Percentiles rank a stretch among this genome's conserved stretches.
phyloP scores from a whole-genome alignment of 2,329 filamentous ascomycete species.

The Leptodontidium sp. region DNA sequence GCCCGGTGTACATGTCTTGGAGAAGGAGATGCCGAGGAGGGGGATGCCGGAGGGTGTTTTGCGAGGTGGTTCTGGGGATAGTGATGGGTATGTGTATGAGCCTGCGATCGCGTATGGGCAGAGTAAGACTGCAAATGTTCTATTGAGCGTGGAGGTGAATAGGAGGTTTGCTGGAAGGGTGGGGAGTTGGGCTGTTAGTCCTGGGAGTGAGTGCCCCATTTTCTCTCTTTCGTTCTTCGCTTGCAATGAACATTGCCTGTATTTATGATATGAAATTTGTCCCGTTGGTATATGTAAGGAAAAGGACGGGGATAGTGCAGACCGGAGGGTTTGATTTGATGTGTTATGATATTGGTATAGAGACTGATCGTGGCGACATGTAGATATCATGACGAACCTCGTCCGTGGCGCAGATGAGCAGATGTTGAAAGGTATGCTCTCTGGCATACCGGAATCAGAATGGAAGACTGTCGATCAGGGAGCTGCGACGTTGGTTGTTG shows the following conservation, averaged over 20 bases:
- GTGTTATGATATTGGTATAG: background rate
- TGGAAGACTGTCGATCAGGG: conserved; percentile 21
- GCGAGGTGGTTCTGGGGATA: conserved; percentile 19
- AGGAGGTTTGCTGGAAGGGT: conserved; percentile 18
- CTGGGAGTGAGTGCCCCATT: conserved; percentile 32
- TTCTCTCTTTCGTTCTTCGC: background rate
- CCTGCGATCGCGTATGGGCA: conserved; percentile 51
- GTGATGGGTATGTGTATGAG: conserved; percentile 21
- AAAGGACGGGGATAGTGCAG: too few relatives aligned
- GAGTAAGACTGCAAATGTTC: conserved; percentile 55
- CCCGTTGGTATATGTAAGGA: too few relatives aligned
- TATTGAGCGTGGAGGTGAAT: conserved; percentile 35
- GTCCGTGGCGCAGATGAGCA: conserved; percentile 35
- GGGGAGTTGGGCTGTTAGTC: conserved; percentile 33
- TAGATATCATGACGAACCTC: conserved; percentile 46
- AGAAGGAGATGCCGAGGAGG: conserved; percentile 48
- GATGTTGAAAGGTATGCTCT: conserved; percentile 4
- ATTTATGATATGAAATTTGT: too few relatives aligned
- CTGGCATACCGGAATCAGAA: background rate
- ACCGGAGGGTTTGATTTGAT: background rate
- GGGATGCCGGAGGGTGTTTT: conserved; percentile 45
- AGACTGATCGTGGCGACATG: conserved; percentile 35
- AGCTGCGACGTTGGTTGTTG: conserved; percentile 48
- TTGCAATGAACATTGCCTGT: background rate
- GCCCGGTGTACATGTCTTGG: conserved; percentile 35